These are phyloP conservation scores for Hygrocybe coccinea DNA, from an alignment of 768 basidiomycete species.

Conservation along the genomic window DNA sequence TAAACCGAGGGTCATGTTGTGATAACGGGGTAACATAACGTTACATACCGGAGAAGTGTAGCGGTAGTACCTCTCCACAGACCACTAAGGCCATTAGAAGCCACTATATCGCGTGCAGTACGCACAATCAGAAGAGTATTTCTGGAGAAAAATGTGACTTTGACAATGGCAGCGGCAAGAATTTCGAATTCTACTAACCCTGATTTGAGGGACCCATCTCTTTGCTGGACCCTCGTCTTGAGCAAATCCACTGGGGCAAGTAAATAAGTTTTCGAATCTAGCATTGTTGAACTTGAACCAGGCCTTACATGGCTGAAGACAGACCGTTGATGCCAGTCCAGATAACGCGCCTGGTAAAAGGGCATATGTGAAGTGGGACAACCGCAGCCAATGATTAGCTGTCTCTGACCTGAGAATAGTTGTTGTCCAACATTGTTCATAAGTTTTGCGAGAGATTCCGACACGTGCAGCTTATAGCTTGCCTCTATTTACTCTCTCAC, in stretches of 20 bases:
- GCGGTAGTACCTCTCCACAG: constrained; percentile 88
- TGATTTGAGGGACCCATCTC: constrained; percentile 44
- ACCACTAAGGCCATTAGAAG: constrained; percentile 59
- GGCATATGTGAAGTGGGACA: background rate
- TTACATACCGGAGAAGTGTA: constrained; percentile 63
- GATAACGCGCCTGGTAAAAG: constrained; percentile 61
- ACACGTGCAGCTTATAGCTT: too few relatives aligned
- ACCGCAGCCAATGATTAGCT: background rate
- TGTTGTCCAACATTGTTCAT: constrained; percentile 71
- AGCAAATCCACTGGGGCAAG: constrained; percentile 71
- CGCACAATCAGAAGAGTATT: constrained; percentile 42
- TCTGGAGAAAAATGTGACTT: constrained; percentile 17
- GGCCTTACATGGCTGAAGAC: constrained; percentile 69
- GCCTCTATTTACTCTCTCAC: background rate
- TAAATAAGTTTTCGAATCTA: background rate
- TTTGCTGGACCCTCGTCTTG: constrained; percentile 89
- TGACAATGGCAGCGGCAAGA: background rate
- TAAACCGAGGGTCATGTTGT: constrained; percentile 23
- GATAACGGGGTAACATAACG: background rate
- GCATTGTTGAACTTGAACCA: background rate
- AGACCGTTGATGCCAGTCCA: constrained; percentile 68
- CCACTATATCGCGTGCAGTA: constrained; percentile 54
- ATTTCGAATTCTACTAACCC: constrained; percentile 29
- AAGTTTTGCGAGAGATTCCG: background rate
- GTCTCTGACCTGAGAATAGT: constrained; percentile 53